These are phyloP conservation scores for Aspergillus unguis DNA, from an alignment of 2,329 filamentous ascomycete genomes.

Conservation along the genomic window DNA sequence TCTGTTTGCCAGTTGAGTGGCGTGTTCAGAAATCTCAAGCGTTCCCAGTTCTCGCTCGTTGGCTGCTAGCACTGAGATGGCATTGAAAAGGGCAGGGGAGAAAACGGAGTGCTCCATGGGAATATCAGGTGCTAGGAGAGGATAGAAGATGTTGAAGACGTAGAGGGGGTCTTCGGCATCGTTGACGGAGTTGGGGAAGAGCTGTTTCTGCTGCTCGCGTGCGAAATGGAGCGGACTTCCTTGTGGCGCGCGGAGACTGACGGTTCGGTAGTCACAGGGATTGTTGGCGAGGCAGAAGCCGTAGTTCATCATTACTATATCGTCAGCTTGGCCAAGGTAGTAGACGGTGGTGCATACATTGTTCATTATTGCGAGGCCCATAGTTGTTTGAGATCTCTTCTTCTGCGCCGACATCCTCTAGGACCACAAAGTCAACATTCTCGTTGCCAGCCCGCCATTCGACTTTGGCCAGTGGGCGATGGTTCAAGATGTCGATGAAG, in stretches of 20 bases:
- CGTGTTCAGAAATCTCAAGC: conserved; percentile 31
- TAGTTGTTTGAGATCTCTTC: conserved; percentile 67
- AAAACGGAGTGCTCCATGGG: conserved; percentile 42
- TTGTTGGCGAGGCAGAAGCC: conserved; percentile 45
- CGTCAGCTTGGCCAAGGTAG: neutral
- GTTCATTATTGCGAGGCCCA: conserved; percentile 70
- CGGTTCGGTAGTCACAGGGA: conserved; percentile 43
- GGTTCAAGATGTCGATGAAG: conserved; percentile 69
- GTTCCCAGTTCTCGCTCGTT: conserved; percentile 41
- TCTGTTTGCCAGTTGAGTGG: conserved; percentile 26
- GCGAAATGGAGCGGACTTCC: conserved; percentile 39
- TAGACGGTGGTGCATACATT: conserved; percentile 39
- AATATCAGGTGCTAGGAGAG: conserved; percentile 32
- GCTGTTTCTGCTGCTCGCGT: conserved; percentile 32
- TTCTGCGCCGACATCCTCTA: conserved; percentile 50
- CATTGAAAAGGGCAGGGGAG: conserved; percentile 43
- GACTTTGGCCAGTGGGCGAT: conserved; percentile 59
- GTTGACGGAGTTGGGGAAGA: conserved; percentile 32
- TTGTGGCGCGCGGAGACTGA: conserved; percentile 38
- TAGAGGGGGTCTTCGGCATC: conserved; percentile 39
- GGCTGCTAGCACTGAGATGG: conserved; percentile 39
- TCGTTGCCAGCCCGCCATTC: conserved; percentile 53
- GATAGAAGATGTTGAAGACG: conserved; percentile 45
- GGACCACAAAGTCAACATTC: conserved; percentile 41
- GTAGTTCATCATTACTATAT: conserved; percentile 44